Percentiles rank a stretch among this genome's conserved stretches.
Conservation (phyloP, 345 rosid species). For the Linum tenue region DNA sequence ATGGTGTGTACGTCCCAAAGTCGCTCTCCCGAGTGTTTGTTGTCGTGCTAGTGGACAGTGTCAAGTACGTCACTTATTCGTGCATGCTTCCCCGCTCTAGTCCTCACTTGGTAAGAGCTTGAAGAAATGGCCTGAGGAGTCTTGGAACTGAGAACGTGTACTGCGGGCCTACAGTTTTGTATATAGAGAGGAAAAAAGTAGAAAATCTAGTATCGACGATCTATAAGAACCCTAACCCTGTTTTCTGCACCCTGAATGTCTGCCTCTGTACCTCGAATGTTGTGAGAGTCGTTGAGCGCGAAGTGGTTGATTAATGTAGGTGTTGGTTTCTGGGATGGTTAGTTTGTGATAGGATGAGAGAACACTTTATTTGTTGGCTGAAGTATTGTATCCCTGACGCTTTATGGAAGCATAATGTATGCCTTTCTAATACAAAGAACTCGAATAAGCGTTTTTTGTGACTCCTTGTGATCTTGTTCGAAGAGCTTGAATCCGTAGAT, state of each 20-base stretch:
- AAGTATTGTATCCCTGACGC: too few relatives aligned
- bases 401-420: too few relatives aligned
- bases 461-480: too few relatives aligned
- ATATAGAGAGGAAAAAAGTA: not conserved
- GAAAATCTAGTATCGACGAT: not conserved
- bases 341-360: not conserved
- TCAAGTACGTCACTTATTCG: constrained; percentile 92
- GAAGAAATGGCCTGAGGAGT: constrained; percentile 4
- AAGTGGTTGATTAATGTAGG: not conserved
- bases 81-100: constrained; percentile 68
- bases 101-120: constrained; percentile 64
- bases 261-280: not conserved
- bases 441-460: too few relatives aligned
- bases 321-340: not conserved
- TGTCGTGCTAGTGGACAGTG: constrained; percentile 83
- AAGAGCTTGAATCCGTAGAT: too few relatives aligned
- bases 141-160: not conserved
- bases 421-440: too few relatives aligned
- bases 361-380: too few relatives aligned
- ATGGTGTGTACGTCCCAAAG: constrained; percentile 60
- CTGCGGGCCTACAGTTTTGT: not conserved
- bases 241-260: not conserved
- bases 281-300: too few relatives aligned
- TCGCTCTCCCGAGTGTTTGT: constrained; percentile 82
- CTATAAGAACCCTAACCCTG: not conserved